Base-by-base conservation (phyloP, 1,284 basidiomycete genomes). In the Waitea zeae region DNA sequence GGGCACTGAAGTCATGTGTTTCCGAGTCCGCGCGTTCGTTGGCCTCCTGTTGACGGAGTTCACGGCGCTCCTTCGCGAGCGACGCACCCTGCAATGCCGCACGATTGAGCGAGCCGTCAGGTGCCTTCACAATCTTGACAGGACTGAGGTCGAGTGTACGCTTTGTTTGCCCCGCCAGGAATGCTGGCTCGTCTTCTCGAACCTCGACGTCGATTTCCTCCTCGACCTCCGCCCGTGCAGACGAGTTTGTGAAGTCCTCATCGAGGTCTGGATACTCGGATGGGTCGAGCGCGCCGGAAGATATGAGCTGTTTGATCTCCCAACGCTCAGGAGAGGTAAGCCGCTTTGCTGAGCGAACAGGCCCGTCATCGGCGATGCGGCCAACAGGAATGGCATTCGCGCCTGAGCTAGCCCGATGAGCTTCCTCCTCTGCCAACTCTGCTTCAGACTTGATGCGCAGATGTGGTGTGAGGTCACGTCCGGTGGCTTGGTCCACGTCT, bases 251-350 rank as follows among this genome's bases (percentile, higher is more conserved):
- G 48, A 87, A 76, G 46, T 95, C 89, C 45, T 97, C 92, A 45
- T 96, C 84, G 19, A 98, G 62, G 39, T 98, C 90, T 3, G 93
- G 93, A 49, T 96, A 97, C 56, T 98, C 95, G 9, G 87, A 80
- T 5, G 92, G 82, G 45, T 81, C 78, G 31, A 96, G 73, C 4
- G 79, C 84, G 32, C 95, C 95, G 28, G 89, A 95, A 0, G 95
- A 88, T 41, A 98, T 96, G 39, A 98, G 72, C 54, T 98, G 95
- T 54, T 97, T 96, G 54, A 98, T 87, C 60, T 99, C 95, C 88
- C 93, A 99, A 15, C 95, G 74, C 54, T 99, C 95, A 0, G 95
- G 95, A 17, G 87, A 92, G 1, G 93, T 93, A 37, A 98, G 60
- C 12, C 95, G 74, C 51, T 93, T 93, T 1, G 88, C 87, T 12